A percentile compares a stretch with the other conserved stretches of the same genome.
phyloP scores from a whole-genome alignment of 257 asterid genomes.

The Ocimum tenuiflorum region DNA sequence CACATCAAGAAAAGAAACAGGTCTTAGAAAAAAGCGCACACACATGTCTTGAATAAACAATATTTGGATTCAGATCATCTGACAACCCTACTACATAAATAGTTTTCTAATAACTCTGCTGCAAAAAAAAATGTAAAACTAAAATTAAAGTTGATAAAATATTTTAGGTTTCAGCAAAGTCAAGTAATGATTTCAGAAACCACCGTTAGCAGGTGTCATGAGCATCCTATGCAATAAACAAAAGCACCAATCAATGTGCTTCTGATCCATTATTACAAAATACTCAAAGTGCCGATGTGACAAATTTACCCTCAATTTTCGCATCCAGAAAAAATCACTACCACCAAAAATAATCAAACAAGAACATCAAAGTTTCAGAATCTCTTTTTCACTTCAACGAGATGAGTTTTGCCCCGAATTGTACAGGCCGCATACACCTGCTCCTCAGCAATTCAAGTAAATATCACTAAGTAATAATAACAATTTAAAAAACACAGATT shows the following conservation, averaged over 20 bases:
- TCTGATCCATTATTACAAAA: constrained; percentile 42
- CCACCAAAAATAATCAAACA: constrained; percentile 8
- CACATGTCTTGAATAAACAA: constrained; percentile 1
- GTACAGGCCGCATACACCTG: not conserved
- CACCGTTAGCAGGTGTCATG: constrained; percentile 39
- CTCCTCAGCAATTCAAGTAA: not conserved
- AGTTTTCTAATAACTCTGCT: constrained; percentile 11
- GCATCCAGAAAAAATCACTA: constrained; percentile 15
- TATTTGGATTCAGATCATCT: constrained; percentile 15
- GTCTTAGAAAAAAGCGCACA: not conserved
- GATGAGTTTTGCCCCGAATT: not conserved
- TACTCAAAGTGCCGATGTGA: constrained; percentile 22
- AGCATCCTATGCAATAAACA: constrained; percentile 30
- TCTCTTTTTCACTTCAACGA: no score
- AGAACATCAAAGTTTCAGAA: not conserved
- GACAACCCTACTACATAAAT: constrained; percentile 14
- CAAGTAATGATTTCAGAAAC: constrained; percentile 37
- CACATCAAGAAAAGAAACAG: constrained; percentile 1
- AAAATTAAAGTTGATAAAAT: constrained; percentile 11
- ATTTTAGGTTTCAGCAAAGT: constrained; percentile 27
- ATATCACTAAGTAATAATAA: not conserved
- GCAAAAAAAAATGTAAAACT: constrained; percentile 16
- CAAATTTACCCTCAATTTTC: no score
- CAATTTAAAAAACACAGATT: constrained; percentile 12
- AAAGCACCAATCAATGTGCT: constrained; percentile 36